These are phyloP conservation scores for Galerina sulciceps DNA, from an alignment of 768 basidiomycete species.

Conservation along the genomic window DNA sequence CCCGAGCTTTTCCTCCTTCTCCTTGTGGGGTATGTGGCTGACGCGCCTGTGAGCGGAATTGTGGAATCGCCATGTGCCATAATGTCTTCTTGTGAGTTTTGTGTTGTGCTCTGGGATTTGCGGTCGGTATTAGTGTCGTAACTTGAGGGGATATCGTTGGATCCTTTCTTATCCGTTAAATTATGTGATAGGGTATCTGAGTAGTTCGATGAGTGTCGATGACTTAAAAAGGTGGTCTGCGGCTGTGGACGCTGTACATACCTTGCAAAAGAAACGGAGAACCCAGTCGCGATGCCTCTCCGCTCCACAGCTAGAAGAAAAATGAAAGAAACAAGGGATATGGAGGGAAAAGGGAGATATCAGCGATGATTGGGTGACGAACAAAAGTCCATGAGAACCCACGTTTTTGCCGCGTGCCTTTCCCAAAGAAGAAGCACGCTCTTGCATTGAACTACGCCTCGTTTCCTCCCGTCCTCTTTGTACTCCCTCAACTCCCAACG, in stretches of 20 bases:
- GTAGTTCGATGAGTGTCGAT: not conserved
- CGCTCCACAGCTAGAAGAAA: constrained; percentile 30
- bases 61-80: constrained; percentile 26
- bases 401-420: constrained; percentile 45
- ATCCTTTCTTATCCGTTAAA: constrained; percentile 33
- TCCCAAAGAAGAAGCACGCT: constrained; percentile 34
- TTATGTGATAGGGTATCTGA: constrained; percentile 38
- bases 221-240: not conserved
- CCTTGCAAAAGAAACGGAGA: constrained; percentile 44
- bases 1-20: constrained; percentile 20
- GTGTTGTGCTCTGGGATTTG: constrained; percentile 12
- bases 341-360: constrained; percentile 30
- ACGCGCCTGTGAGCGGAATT: constrained; percentile 21
- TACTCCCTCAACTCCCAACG: constrained; percentile 38
- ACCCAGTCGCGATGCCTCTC: constrained; percentile 32
- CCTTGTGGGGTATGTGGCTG: constrained; percentile 18
- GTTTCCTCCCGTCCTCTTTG: constrained; percentile 20
- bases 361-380: constrained; percentile 25
- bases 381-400: constrained; percentile 30
- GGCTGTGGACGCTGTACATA: constrained; percentile 21
- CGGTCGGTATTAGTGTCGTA: constrained; percentile 1
- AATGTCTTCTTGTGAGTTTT: constrained; percentile 15
- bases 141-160: constrained; percentile 14
- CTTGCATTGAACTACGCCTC: constrained; percentile 19
- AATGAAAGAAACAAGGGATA: constrained; percentile 24